These are phyloP conservation scores for Aureobasidium zeae DNA, from an alignment of 2,329 filamentous ascomycete species.

Conservation along the genomic window DNA sequence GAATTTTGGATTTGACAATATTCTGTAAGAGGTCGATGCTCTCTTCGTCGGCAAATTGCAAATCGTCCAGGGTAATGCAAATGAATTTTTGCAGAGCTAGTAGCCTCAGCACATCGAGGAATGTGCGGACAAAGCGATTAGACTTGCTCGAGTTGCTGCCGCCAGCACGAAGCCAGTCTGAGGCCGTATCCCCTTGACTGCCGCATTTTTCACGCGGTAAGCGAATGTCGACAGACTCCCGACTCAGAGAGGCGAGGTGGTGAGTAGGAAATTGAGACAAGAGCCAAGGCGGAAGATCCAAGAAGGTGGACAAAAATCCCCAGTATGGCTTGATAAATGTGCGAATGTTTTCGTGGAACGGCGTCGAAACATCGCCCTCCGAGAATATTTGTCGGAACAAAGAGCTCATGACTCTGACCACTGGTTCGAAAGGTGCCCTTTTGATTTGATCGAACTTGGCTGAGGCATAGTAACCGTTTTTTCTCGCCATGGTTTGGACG, in stretches of 20 bases:
- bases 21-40: conserved; percentile 74
- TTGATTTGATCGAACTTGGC: conserved; percentile 52
- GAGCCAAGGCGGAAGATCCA: conserved; percentile 61
- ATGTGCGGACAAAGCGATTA: conserved; percentile 76
- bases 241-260: conserved; percentile 1
- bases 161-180: conserved; percentile 39
- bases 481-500: conserved; percentile 48
- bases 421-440: conserved; percentile 52
- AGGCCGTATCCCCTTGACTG: conserved; percentile 26
- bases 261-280: conserved; percentile 24
- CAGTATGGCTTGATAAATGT: conserved; percentile 49
- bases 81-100: conserved; percentile 79
- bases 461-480: conserved; percentile 51
- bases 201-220: conserved; percentile 17
- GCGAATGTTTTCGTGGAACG: conserved; percentile 52
- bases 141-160: conserved; percentile 39
- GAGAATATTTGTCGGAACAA: conserved; percentile 57
- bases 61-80: conserved; percentile 78
- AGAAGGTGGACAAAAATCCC: conserved; percentile 45
- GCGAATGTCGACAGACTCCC: background rate
- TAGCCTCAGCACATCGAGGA: conserved; percentile 73
- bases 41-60: conserved; percentile 85
- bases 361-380: conserved; percentile 51
- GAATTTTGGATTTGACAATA: conserved; percentile 68
- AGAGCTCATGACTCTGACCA: conserved; percentile 51